Evolutionary conservation across 345 rosid genomes (phyloP), one percentile per base, ranked within the genome.

Genomic region (Ceriops decandra): DNA sequence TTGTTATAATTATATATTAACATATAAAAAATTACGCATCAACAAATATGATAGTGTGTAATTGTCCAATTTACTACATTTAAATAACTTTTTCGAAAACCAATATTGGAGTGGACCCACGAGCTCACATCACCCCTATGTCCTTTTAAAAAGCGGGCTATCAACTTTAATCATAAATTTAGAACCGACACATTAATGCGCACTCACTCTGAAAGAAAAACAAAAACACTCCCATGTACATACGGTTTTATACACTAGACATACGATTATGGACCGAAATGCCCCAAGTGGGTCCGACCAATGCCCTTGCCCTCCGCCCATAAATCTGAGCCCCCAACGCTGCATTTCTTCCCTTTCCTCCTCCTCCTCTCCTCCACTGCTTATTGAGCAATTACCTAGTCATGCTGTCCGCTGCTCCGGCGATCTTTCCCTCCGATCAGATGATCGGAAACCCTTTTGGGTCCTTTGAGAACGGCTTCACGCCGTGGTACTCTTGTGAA

Each of bases 341-440:
- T 74, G 86, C 96, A 80, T 65, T 85, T 88, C 93, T 88, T 90
- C 95, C 96, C 95, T 92, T 88, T 90, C 81, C 83, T 74, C 88
- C 89, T 79, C 88, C 84, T 74, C 58, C 84, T 69, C 77, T 58
- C 70, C 76, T 76, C 76, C 71, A 61, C 80, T 77, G 17, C 76
- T 73, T 79, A 64, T 58, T 69, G 24, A 33, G 22, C 30, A 68
- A 71, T 27, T 65, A 71, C 33, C 20, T 10, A 35, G 73, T 71
- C 76, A 90, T 87, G 96, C 26, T 78, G 81, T 84, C 88, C 60
- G 32, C 92, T 73, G 63, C 77, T 65, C 86, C 90, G 67, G 82
- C 85, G 68, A 20, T 66, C 67, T 59, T 80, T 31, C 60, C 79
- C 4, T 27, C 77, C 38, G 89, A 83, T 30, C 65, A 78, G 51